These are phyloP conservation scores for Carpinus viminea DNA, from an alignment of 306 rosid species.

Conservation along the genomic window DNA sequence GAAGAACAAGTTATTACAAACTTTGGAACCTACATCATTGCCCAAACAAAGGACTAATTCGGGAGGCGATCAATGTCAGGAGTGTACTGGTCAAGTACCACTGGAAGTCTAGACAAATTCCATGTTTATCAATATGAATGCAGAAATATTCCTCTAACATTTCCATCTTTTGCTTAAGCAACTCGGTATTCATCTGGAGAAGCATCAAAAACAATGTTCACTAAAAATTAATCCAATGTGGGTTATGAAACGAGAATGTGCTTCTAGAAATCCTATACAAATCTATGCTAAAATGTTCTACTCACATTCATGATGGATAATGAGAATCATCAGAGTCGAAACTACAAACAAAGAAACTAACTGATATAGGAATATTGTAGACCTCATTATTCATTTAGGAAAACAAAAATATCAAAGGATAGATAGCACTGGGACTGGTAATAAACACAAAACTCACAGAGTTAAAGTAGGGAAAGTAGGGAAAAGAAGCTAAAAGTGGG, in stretches of 20 bases:
- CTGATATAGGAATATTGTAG: neutral
- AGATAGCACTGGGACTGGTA: too few species aligned
- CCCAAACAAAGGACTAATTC: constrained; percentile 71
- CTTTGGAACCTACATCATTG: constrained; percentile 72
- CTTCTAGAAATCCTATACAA: neutral
- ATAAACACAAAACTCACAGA: too few species aligned
- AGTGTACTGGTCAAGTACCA: constrained; percentile 89
- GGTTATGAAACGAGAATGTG: neutral
- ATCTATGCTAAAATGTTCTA: neutral
- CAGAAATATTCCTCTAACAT: constrained; percentile 71
- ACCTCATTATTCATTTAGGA: neutral
- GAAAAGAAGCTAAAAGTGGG: too few species aligned
- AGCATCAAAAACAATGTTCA: constrained; percentile 18
- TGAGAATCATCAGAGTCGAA: neutral
- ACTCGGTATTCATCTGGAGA: constrained; percentile 69
- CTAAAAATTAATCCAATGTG: neutral
- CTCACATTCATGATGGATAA: neutral
- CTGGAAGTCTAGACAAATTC: constrained; percentile 79
- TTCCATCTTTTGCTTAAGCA: constrained; percentile 69
- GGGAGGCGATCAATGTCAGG: constrained; percentile 96
- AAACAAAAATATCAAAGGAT: constrained; percentile 14
- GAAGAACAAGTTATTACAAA: constrained; percentile 3
- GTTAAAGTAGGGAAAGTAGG: too few species aligned
- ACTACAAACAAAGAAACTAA: neutral
- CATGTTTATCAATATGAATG: constrained; percentile 62